A percentile compares a stretch with the other conserved stretches of the same genome.
phyloP scores from a whole-genome alignment of 2,329 filamentous ascomycete species.

The Microdochium bolleyi region DNA sequence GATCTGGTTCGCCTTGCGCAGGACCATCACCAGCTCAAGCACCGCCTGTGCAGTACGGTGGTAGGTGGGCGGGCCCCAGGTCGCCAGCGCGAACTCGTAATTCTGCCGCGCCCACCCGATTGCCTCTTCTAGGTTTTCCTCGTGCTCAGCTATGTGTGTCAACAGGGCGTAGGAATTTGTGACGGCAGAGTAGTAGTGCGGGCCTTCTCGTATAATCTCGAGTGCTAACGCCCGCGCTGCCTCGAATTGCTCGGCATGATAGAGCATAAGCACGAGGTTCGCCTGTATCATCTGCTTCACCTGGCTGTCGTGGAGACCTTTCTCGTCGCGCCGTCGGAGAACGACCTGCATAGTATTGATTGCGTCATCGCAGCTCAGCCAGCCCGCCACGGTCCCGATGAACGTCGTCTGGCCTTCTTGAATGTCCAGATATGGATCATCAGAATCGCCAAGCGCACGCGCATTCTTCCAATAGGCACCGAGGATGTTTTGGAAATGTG shows the following conservation, averaged over 20 bases:
- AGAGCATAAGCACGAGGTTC: not conserved
- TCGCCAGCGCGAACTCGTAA: constrained; percentile 5
- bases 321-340: not conserved
- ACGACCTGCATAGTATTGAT: not conserved
- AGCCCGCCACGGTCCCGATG: not conserved
- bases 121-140: constrained; percentile 4
- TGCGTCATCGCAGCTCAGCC: not conserved
- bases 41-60: constrained; percentile 8
- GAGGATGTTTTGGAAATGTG: not conserved
- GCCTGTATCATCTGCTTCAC: not conserved
- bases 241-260: not conserved
- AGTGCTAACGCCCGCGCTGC: not conserved
- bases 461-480: not conserved
- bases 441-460: not conserved
- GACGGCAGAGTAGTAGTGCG: not conserved
- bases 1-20: constrained; percentile 1
- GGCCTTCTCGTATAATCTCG: not conserved
- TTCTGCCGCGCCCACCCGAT: constrained; percentile 4
- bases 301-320: not conserved
- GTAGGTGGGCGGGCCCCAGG: constrained; percentile 5
- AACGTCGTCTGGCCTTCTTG: not conserved
- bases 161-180: not conserved
- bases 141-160: not conserved
- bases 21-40: constrained; percentile 5
- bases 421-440: not conserved